Conservation (phyloP, 352 stramenopile species). For the Pythium dissimile region DNA sequence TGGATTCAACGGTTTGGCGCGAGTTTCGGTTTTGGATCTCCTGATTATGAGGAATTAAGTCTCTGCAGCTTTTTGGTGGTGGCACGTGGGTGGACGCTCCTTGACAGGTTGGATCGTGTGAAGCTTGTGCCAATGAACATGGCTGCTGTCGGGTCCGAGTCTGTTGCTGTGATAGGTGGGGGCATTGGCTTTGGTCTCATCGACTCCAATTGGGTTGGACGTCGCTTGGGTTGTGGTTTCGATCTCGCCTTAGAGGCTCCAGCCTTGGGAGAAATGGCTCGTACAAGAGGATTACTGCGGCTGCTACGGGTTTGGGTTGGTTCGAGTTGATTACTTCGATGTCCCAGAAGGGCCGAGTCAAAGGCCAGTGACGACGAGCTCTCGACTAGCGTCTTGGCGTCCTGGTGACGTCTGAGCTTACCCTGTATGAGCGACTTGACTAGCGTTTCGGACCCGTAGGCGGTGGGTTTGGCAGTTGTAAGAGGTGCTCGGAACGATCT, state of each 20-base stretch:
- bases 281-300: neutral
- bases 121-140: neutral
- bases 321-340: constrained; percentile 1
- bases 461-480: neutral
- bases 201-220: neutral
- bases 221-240: constrained; percentile 2
- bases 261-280: neutral
- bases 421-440: constrained; percentile 13
- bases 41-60: neutral
- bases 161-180: too few relatives aligned
- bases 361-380: constrained; percentile 1
- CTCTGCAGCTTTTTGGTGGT: neutral
- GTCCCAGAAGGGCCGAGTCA: neutral
- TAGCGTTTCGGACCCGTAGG: neutral
- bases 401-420: constrained; percentile 11
- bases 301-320: neutral
- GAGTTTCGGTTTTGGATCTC: neutral
- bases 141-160: neutral
- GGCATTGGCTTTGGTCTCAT: neutral
- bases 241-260: neutral
- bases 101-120: too few relatives aligned
- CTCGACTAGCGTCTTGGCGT: neutral
- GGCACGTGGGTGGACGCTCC: too few relatives aligned
- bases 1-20: neutral
- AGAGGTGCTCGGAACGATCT: constrained; percentile 23